Percentiles rank a stretch among this genome's conserved stretches.
phyloP scores from a whole-genome alignment of 2,329 filamentous ascomycete species.

The Aotearoamyces nothofagi region DNA sequence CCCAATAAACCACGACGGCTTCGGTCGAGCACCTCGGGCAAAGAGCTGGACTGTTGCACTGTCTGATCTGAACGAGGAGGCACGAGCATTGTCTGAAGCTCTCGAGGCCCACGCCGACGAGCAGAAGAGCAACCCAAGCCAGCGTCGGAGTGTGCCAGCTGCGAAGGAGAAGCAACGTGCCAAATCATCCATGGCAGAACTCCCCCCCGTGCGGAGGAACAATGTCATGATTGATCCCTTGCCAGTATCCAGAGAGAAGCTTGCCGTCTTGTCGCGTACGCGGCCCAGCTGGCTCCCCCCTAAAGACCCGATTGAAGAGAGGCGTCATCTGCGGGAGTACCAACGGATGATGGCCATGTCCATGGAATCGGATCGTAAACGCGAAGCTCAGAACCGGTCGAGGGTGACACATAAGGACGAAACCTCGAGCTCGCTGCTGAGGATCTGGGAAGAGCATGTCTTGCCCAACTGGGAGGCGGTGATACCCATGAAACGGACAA shows the following conservation, averaged over 20 bases:
- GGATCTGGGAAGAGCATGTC: slow-evolving; percentile 63
- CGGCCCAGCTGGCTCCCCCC: slow-evolving; percentile 74
- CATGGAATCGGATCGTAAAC: slow-evolving; percentile 42
- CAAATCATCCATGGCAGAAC: slow-evolving; percentile 51
- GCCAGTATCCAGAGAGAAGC: slow-evolving; percentile 74
- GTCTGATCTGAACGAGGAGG: slow-evolving; percentile 54
- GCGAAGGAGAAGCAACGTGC: slow-evolving; percentile 35
- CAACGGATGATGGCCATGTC: slow-evolving; percentile 65
- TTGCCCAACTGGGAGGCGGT: slow-evolving; percentile 62
- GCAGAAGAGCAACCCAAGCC: slow-evolving; percentile 29
- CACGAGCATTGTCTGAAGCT: slow-evolving; percentile 60
- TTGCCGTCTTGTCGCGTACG: slow-evolving; percentile 67
- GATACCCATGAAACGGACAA: slow-evolving; percentile 51
- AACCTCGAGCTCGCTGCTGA: slow-evolving; percentile 35
- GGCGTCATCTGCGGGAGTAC: slow-evolving; percentile 72
- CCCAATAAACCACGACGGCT: slow-evolving; percentile 32
- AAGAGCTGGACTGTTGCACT: slow-evolving; percentile 64
- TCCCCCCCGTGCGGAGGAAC: slow-evolving; percentile 38
- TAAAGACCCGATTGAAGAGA: slow-evolving; percentile 83
- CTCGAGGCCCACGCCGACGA: slow-evolving; percentile 67
- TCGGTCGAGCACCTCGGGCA: slow-evolving; percentile 36
- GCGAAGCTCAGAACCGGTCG: slow-evolving; percentile 34
- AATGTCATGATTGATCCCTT: slow-evolving; percentile 77
- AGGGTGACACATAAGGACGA: slow-evolving; percentile 38
- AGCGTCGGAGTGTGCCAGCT: slow-evolving; percentile 18